phyloP scores from a whole-genome alignment of 176 grass and related monocot genomes.

The Melocanna baccifera region DNA sequence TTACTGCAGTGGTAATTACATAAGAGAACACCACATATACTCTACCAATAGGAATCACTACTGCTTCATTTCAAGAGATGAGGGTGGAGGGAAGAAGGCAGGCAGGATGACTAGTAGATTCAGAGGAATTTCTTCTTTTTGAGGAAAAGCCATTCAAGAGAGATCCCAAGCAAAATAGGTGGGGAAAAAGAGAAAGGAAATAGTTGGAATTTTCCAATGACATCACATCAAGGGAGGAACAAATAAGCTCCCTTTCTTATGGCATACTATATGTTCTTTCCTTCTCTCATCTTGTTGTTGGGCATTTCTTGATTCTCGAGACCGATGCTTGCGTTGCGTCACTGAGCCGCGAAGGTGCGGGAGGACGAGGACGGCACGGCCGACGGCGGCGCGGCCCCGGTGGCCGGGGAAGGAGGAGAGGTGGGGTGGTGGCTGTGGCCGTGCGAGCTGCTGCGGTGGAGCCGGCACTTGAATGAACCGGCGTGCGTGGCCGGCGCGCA shows the following conservation, averaged over 20 bases:
- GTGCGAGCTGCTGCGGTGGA: constrained; percentile 61
- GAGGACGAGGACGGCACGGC: constrained; percentile 30
- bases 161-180: neutral
- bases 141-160: neutral
- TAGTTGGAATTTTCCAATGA: neutral
- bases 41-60: neutral
- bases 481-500: constrained; percentile 83
- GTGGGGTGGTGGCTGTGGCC: constrained; percentile 25
- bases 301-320: neutral
- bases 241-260: constrained; percentile 37
- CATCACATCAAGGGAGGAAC: constrained; percentile 8
- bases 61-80: constrained; percentile 13
- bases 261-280: neutral
- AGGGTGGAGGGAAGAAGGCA: neutral
- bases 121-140: neutral
- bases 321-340: neutral
- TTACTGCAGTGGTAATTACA: constrained; percentile 26
- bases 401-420: constrained; percentile 18
- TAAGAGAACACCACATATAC: neutral
- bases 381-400: neutral
- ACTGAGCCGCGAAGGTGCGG: constrained; percentile 63
- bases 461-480: constrained; percentile 87
- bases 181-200: neutral
- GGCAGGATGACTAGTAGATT: neutral
- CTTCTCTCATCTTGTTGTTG: neutral